These are phyloP conservation scores for Primulina tabacum DNA, from an alignment of 257 asterid genomes.

Conservation along the genomic window DNA sequence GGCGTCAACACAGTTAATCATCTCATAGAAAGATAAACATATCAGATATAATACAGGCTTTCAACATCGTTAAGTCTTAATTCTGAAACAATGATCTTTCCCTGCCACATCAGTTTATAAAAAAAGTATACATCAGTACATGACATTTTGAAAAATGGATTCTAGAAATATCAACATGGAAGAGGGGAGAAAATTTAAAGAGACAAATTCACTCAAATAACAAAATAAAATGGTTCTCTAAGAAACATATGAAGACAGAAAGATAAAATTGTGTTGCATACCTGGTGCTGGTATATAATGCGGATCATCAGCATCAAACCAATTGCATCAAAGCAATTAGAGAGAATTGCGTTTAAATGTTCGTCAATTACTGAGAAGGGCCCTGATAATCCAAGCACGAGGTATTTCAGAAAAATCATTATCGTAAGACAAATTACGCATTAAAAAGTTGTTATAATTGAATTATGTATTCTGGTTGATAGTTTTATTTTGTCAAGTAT, in stretches of 20 bases:
- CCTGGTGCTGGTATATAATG: slow-evolving; percentile 97
- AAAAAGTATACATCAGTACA: not conserved
- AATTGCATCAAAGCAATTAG: slow-evolving; percentile 91
- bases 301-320: slow-evolving; percentile 99
- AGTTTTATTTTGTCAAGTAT: not conserved
- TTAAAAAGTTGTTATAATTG: slow-evolving; percentile 3
- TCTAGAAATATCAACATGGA: slow-evolving; percentile 7
- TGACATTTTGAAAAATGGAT: slow-evolving; percentile 18
- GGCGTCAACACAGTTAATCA: not conserved
- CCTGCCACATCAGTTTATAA: slow-evolving; percentile 5
- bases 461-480: slow-evolving; percentile 14
- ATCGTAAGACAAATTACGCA: not conserved
- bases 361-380: slow-evolving; percentile 90
- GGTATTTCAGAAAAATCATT: slow-evolving; percentile 24
- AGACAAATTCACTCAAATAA: slow-evolving; percentile 12
- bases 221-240: slow-evolving; percentile 5
- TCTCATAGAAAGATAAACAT: not conserved
- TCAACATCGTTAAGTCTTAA: not conserved
- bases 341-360: slow-evolving; percentile 75
- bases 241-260: slow-evolving; percentile 17
- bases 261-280: slow-evolving; percentile 21
- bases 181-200: not conserved
- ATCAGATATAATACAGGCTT: not conserved
- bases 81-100: slow-evolving; percentile 4
- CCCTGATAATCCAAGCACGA: slow-evolving; percentile 51